These are phyloP conservation scores for Chenopodium quinoa DNA, from an alignment of 148 eudicot species.

Conservation along the genomic window DNA sequence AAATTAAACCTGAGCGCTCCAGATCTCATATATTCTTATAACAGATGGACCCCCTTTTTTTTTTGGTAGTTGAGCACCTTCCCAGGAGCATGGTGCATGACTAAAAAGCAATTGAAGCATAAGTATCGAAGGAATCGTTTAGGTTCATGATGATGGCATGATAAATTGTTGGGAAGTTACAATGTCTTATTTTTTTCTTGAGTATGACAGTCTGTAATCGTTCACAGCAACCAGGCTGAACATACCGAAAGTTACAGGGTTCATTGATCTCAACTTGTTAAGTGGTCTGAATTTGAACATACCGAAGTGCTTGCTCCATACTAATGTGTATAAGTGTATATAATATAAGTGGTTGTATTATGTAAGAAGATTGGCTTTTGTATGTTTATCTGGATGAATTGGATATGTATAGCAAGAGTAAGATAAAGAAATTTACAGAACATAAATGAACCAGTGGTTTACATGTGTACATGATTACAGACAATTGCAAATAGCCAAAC, in stretches of 20 bases:
- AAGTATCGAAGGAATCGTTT: constrained; percentile 46
- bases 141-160: constrained; percentile 44
- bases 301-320: background rate
- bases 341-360: background rate
- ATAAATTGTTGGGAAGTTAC: background rate
- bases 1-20: background rate
- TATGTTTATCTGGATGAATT: background rate
- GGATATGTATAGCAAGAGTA: background rate
- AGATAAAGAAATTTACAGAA: background rate
- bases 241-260: background rate
- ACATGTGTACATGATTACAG: background rate
- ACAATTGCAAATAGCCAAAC: background rate
- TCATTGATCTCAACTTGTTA: background rate
- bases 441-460: background rate
- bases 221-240: background rate
- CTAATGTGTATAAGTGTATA: background rate
- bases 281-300: background rate
- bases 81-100: constrained; percentile 66
- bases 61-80: constrained; percentile 76
- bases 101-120: constrained; percentile 55
- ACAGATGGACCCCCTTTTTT: background rate
- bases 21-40: background rate
- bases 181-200: background rate
- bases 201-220: background rate
- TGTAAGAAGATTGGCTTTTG: background rate